Conservation (phyloP, 495 filamentous ascomycete species). For the Apiosordaria backusii region DNA sequence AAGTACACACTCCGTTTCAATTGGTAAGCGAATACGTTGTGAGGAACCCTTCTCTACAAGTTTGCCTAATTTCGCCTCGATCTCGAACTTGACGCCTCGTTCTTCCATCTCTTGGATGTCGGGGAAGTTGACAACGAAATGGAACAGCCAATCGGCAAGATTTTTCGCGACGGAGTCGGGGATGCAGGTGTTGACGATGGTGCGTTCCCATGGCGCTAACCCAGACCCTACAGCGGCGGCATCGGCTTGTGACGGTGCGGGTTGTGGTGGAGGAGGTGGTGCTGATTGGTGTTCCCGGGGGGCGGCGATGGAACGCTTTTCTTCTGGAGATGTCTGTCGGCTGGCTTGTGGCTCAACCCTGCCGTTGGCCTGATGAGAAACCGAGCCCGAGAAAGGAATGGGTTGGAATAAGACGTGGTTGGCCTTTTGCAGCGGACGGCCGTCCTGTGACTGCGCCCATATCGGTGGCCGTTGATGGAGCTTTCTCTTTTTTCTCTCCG, state of each 20-base stretch:
- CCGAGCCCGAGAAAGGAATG: slow-evolving; percentile 17
- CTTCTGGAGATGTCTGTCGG: slow-evolving; percentile 48
- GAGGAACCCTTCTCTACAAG: slow-evolving; percentile 67
- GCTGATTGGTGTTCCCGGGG: slow-evolving; percentile 8
- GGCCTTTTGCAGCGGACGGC: slow-evolving; percentile 28
- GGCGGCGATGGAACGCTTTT: slow-evolving; percentile 34
- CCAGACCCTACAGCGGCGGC: slow-evolving; percentile 10
- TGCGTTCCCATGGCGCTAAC: slow-evolving; percentile 67
- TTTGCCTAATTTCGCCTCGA: slow-evolving; percentile 86
- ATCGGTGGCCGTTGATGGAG: slow-evolving; percentile 40
- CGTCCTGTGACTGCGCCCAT: slow-evolving; percentile 39
- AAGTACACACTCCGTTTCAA: slow-evolving; percentile 65
- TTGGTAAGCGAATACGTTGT: slow-evolving; percentile 60
- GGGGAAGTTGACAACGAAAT: slow-evolving; percentile 58
- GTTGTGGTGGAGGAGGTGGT: slow-evolving; percentile 12
- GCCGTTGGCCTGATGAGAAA: slow-evolving; percentile 35
- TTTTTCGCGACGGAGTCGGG: slow-evolving; percentile 62
- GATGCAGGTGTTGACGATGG: slow-evolving; percentile 61
- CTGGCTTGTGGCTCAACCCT: slow-evolving; percentile 40
- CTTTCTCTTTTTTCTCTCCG: slow-evolving; percentile 31
- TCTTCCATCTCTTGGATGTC: slow-evolving; percentile 51
- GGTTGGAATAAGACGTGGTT: slow-evolving; percentile 41
- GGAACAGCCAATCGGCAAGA: slow-evolving; percentile 72
- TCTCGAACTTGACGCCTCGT: slow-evolving; percentile 72
- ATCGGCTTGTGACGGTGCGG: slow-evolving; percentile 7